A percentile compares a stretch with the other conserved stretches of the same genome.
Conservation (phyloP, 805 yeast species). For the Candida gorgasii region DNA sequence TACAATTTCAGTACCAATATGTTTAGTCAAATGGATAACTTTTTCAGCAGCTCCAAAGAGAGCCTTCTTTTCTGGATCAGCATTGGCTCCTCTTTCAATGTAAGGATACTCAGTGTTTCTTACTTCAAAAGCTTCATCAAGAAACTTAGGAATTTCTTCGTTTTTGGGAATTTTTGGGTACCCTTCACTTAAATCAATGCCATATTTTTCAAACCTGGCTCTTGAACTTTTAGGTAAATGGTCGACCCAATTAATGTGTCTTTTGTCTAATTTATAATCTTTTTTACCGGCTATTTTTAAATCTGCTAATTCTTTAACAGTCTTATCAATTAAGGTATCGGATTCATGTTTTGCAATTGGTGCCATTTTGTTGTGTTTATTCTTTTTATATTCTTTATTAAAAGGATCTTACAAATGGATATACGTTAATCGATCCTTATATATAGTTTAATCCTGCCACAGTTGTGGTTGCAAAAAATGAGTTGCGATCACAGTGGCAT, state of each 20-base stretch:
- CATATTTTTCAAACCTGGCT: slow-evolving; percentile 24
- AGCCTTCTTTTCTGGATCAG: slow-evolving; percentile 34
- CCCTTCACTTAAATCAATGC: slow-evolving; percentile 27
- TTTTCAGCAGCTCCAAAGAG: slow-evolving; percentile 30
- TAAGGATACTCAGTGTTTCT: slow-evolving; percentile 25
- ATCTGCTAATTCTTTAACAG: slow-evolving; percentile 13
- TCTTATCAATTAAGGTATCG: slow-evolving; percentile 9
- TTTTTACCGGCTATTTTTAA: slow-evolving; percentile 12
- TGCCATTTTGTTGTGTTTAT: slow-evolving; percentile 11
- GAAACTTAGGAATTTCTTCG: slow-evolving; percentile 26
- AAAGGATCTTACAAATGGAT: not conserved
- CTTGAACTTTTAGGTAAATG: slow-evolving; percentile 23
- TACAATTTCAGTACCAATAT: slow-evolving; percentile 30
- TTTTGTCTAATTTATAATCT: slow-evolving; percentile 1
- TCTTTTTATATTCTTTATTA: not conserved
- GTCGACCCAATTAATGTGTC: slow-evolving; percentile 18
- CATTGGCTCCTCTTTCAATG: slow-evolving; percentile 28
- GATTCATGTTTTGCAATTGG: slow-evolving; percentile 10
- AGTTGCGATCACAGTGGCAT: not conserved
- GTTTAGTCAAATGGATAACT: slow-evolving; percentile 26
- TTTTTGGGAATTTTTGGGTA: slow-evolving; percentile 26
- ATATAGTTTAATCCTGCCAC: slow-evolving; percentile 1
- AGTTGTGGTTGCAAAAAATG: slow-evolving; percentile 6
- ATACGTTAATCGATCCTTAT: not conserved
- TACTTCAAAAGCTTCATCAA: slow-evolving; percentile 29